Base-by-base conservation (phyloP, 2,329 filamentous ascomycete genomes). In the Penicillium sp. region DNA sequence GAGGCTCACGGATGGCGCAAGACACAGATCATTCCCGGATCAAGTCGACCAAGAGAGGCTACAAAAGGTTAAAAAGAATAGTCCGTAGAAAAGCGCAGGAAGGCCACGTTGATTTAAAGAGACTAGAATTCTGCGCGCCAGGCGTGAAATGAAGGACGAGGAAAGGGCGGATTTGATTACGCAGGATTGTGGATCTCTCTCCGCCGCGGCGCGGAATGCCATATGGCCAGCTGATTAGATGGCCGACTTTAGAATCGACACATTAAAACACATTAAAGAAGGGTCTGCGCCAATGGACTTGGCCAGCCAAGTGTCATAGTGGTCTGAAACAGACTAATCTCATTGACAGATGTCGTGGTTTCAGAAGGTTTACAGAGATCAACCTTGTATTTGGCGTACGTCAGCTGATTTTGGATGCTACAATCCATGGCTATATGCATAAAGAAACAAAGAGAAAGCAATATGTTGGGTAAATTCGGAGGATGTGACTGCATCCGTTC, bases 1-100 rank as follows among this genome's bases (percentile, higher is more conserved):
- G 62, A 64, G 54, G 51, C 36, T 43, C 31, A 58, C 63, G 63
- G 63, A 65, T 64, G 43, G 58, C 59, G 52, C n/a, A 24, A 31
- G 52, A 34, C 31, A 58, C 53, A 58, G 62, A 63, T 60, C 61
- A 60, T 59, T 57, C 47, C 58, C 56, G 40, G 24, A 57, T 63
- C 27, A 31, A 49, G 50, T 27, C 38, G 21, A 54, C 44, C 44
- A 49, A 43, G 55, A 42, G 42, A 36, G 13, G 36, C 43, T 46
- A 47, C n/a, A 53, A 42, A 51, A 48, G 32, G 32, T 49, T 36
- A 57, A 47, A 38, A 18, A 32, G 48, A 44, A 40, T 29, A 43
- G 47, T 40, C 24, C 24, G 27, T 13, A n/a, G 13, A 27, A 5
- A 8, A 27, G 24, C 24, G 45, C 18, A 47, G 27, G 5, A 50